Base-by-base conservation (phyloP, 805 yeast genomes). In the Pichia ethanolica region DNA sequence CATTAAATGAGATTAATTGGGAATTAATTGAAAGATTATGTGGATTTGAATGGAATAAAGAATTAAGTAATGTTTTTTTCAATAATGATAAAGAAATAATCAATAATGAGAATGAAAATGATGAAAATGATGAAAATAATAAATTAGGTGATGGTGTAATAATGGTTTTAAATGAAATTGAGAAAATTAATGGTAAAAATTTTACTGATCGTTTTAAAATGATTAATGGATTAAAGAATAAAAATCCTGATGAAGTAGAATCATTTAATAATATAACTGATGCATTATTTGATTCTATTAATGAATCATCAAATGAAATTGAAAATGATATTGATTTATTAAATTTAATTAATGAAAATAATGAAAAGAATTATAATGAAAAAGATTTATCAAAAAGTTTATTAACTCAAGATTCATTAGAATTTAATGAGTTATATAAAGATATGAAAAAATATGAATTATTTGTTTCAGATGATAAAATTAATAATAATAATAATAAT, bases 391-490 rank as follows among this genome's bases (percentile, higher is more conserved):
- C 44, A 1, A 40, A 26, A 26, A 35, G 42, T 20, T 39, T 47
- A 26, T 33, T 45, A 28, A 38, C 44, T 34, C 53, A 52, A 32
- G 51, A 53, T 30, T 14, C 41, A 11, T 25, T 39, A 8, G 51
- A 48, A 20, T 52, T 47, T 35, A 46, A 48, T 37, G 59, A 55
- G 34, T 35, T 55, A 8, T 49, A 54, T 43, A 20, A 42, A 20
- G 46, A 44, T 30, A 38, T 55, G 44, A 39, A 48, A 38, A 49
- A 41, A 9, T 53, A 42, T 42, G 37, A 45, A 25, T 12, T 37
- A 9, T 39, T 42, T 45, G 14, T 47, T 27, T 28, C 32, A 13
- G 10, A 43, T 9, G 43, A 43, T 25, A 39, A 39, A 11, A 12
- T 7, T 13, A 30, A 27, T 42, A n/a, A 48, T 45, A 41, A 30